These are phyloP conservation scores for Patellaria atrata DNA, from an alignment of 495 filamentous ascomycete species.

Conservation along the genomic window DNA sequence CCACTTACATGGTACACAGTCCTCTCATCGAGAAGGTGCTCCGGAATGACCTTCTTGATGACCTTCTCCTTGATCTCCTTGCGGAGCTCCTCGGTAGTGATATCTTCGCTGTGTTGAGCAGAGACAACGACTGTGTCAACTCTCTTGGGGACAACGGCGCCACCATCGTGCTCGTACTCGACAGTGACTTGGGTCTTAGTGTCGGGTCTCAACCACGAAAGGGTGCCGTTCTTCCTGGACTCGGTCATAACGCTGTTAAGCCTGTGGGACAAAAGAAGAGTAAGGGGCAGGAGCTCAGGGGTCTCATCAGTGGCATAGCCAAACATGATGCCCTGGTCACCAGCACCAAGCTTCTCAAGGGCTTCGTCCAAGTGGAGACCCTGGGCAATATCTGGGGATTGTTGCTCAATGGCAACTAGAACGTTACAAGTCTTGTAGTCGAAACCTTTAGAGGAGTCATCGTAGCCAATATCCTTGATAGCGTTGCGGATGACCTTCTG, in stretches of 20 bases:
- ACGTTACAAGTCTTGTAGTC: conserved; percentile 99
- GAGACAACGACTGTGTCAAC: conserved; percentile 96
- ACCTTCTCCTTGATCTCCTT: conserved; percentile 97
- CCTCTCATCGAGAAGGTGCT: conserved; percentile 76
- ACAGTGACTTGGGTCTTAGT: conserved; percentile 99
- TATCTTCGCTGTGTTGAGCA: conserved; percentile 79
- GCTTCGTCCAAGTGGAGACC: conserved; percentile 94
- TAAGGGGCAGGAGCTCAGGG: conserved; percentile 89
- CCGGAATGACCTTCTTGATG: conserved; percentile 83
- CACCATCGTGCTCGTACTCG: conserved; percentile 93
- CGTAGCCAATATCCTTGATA: conserved; percentile 98
- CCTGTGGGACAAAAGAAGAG: conserved; percentile 84
- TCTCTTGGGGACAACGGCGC: conserved; percentile 78
- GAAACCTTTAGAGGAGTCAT: conserved; percentile 92
- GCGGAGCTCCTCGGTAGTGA: conserved; percentile 84
- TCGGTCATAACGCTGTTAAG: conserved; percentile 85
- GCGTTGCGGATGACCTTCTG: conserved; percentile 90
- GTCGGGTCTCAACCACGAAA: conserved; percentile 92
- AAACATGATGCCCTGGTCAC: conserved; percentile 99
- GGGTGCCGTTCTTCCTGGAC: conserved; percentile 68
- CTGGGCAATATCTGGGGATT: conserved; percentile 97
- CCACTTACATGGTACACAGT: conserved; percentile 86
- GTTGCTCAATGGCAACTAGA: conserved; percentile 96
- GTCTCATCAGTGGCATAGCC: conserved; percentile 99
- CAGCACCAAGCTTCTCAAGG: conserved; percentile 92